A percentile compares a stretch with the other conserved stretches of the same genome.
Evolutionary conservation across 2,329 filamentous ascomycete genomes (phyloP).

Genomic region (Venturia asperata): DNA sequence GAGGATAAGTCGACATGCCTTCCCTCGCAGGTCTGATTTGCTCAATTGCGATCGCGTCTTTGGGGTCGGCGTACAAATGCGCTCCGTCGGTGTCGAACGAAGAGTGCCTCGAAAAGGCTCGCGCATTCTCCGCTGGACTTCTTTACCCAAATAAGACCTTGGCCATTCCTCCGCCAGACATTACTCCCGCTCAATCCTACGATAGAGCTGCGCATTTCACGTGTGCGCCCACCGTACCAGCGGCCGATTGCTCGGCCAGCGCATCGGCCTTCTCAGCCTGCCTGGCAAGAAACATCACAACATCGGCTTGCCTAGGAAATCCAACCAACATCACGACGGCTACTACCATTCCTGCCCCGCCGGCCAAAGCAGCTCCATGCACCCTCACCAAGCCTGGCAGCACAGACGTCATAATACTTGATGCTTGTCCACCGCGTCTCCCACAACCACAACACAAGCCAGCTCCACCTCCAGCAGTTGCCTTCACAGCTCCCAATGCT

Average conservation of each 20-base stretch:
- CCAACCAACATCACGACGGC: neutral
- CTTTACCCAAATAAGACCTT: neutral
- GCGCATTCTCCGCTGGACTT: neutral
- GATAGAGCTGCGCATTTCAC: neutral
- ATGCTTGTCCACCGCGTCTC: neutral
- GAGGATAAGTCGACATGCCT: neutral
- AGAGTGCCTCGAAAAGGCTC: neutral
- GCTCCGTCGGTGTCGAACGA: neutral
- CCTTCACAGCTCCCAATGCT: neutral
- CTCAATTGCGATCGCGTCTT: neutral
- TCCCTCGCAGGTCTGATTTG: neutral
- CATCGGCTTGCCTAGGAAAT: neutral
- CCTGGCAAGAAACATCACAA: neutral
- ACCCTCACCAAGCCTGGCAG: neutral
- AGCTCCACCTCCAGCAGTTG: neutral
- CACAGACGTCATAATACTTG: neutral
- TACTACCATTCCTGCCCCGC: neutral
- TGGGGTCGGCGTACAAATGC: neutral
- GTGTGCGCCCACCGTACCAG: neutral
- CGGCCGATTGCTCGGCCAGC: neutral
- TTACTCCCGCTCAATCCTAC: neutral
- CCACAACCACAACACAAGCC: neutral
- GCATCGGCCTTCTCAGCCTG: slow-evolving; percentile 1
- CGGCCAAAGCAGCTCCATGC: neutral
- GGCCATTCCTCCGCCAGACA: neutral